Evolutionary conservation across 2,329 filamentous ascomycete genomes (phyloP).

Genomic region (Albophoma yamanashiensis): DNA sequence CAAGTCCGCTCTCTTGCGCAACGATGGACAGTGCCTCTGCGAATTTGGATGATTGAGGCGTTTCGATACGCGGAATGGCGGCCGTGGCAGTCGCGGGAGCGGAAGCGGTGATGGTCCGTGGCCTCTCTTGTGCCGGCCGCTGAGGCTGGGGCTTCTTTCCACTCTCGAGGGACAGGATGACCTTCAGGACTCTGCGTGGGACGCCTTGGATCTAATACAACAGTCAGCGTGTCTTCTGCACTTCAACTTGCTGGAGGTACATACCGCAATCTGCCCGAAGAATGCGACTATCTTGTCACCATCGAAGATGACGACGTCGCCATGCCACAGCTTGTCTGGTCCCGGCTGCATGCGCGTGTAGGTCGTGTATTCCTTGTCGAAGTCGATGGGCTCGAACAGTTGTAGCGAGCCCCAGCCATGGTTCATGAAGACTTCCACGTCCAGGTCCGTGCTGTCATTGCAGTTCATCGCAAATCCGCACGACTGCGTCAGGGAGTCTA

Average conservation of each 20-base stretch:
- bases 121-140: background rate
- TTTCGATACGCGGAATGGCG: background rate
- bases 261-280: slow-evolving; percentile 32
- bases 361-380: slow-evolving; percentile 38
- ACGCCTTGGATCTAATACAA: slow-evolving; percentile 1
- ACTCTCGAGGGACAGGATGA: slow-evolving; percentile 1
- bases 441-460: slow-evolving; percentile 42
- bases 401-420: slow-evolving; percentile 45
- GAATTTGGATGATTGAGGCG: background rate
- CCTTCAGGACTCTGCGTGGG: slow-evolving; percentile 2
- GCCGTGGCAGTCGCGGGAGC: background rate
- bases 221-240: background rate
- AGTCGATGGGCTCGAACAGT: slow-evolving; percentile 35
- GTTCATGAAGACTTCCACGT: slow-evolving; percentile 43
- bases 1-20: background rate
- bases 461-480: slow-evolving; percentile 45
- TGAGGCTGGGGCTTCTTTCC: background rate
- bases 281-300: slow-evolving; percentile 37
- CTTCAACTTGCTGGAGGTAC: slow-evolving; percentile 49
- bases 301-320: slow-evolving; percentile 45
- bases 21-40: background rate
- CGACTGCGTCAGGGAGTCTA: slow-evolving; percentile 6
- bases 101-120: background rate
- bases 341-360: slow-evolving; percentile 43
- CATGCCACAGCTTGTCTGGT: slow-evolving; percentile 26